Conservation (phyloP, 495 filamentous ascomycete species). For the Symbiotaphrina buchneri region DNA sequence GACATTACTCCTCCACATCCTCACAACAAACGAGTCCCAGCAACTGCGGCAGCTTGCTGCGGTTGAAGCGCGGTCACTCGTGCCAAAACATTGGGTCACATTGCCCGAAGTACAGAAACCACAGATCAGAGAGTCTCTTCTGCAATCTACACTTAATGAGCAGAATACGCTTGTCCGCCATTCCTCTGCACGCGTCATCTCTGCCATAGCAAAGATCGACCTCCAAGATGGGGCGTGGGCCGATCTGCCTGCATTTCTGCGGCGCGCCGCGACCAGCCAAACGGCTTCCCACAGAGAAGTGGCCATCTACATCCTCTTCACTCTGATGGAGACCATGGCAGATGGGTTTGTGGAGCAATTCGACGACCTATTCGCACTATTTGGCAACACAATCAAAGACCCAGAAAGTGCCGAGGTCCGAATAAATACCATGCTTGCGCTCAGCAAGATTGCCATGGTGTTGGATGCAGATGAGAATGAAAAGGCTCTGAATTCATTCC, state of each 20-base stretch:
- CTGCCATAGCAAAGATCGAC: constrained; percentile 68
- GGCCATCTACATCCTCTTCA: constrained; percentile 79
- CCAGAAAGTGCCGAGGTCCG: constrained; percentile 78
- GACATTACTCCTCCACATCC: constrained; percentile 61
- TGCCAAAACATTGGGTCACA: constrained; percentile 65
- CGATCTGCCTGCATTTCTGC: constrained; percentile 53
- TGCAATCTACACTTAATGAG: constrained; percentile 64
- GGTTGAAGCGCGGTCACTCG: constrained; percentile 61
- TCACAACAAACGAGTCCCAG: constrained; percentile 46
- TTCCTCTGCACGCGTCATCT: constrained; percentile 69
- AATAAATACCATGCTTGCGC: constrained; percentile 83
- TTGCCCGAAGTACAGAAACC: constrained; percentile 43
- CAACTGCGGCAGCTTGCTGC: constrained; percentile 73
- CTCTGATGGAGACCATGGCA: constrained; percentile 66
- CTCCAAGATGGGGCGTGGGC: constrained; percentile 71
- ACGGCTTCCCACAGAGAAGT: constrained; percentile 69
- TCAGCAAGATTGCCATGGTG: constrained; percentile 71
- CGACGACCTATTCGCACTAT: constrained; percentile 56
- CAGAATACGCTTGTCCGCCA: constrained; percentile 53
- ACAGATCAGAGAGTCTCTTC: constrained; percentile 55
- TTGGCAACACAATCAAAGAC: constrained; percentile 72
- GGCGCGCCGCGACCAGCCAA: constrained; percentile 44
- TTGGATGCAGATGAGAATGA: constrained; percentile 69
- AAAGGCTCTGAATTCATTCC: constrained; percentile 45
- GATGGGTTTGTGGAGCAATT: constrained; percentile 58